phyloP scores from a whole-genome alignment of 306 rosid genomes.

The Oxytropis ochrocephala region DNA sequence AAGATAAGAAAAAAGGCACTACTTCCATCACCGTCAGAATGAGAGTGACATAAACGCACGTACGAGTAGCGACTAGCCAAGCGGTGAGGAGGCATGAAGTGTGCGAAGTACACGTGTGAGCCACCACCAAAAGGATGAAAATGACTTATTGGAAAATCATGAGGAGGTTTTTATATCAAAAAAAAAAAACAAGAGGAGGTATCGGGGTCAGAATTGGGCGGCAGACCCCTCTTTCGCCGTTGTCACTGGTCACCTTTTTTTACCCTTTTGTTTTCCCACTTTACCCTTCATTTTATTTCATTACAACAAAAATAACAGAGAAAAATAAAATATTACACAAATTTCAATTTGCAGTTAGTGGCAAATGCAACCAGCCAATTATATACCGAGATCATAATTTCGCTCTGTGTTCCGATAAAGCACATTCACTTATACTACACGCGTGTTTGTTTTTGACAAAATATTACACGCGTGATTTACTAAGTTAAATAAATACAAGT shows the following conservation, averaged over 20 bases:
- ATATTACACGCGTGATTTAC: not conserved
- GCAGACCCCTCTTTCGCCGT: not conserved
- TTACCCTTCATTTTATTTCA: not conserved
- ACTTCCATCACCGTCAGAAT: not conserved
- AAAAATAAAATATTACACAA: no score
- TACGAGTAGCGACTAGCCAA: not conserved
- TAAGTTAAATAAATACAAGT: no score
- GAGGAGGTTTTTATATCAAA: no score
- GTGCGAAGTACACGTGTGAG: slow-evolving; percentile 14
- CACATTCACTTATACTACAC: not conserved
- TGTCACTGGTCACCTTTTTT: not conserved
- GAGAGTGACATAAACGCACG: not conserved
- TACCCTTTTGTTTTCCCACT: not conserved
- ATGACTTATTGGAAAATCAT: not conserved
- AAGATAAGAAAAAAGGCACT: not conserved
- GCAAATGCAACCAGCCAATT: not conserved
- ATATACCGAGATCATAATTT: not conserved
- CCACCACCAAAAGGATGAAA: not conserved
- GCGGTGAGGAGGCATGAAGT: not conserved
- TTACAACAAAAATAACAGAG: not conserved
- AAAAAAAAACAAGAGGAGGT: not conserved
- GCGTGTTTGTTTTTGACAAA: no score
- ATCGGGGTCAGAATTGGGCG: slow-evolving; percentile 24
- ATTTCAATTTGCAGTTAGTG: not conserved
- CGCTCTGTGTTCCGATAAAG: not conserved